Base-by-base conservation (phyloP, 129 eudicot species). In the Calendula officinalis region DNA sequence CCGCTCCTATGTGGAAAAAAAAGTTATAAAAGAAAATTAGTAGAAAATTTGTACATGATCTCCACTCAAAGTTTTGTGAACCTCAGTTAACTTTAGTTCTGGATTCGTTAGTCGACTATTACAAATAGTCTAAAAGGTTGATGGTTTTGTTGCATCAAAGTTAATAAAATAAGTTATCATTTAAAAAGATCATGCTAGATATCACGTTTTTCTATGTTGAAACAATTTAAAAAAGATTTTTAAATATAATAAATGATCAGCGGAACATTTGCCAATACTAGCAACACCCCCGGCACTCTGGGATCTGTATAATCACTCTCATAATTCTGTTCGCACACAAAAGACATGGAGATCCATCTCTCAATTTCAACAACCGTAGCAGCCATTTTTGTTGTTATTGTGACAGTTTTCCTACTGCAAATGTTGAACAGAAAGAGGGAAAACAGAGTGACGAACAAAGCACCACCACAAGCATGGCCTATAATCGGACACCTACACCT, bases 401-500 rank as follows among this genome's bases (percentile, higher is more conserved):
- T 42, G 33, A 4, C 32, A 0, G 17, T 17, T 14, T 32, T 55
- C 22, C 1, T 64, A 1, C 15, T 62, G 3, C 67, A 40, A 42
- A 40, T 52, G 38, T 17, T 38, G 14, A 27, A 67, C 34, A 54
- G 12, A 67, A 54, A 30, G 55, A 54, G 17, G 41, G 54, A 2
- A 27, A 44, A 32, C 48, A 35, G 3, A 47, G 5, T 2, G 22
- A 60, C 9, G 1, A 36, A 15, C 13, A 51, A 1, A 16, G 50
- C 14, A 51, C 46, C 75, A 22, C 80, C 80, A 1, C 10, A 62
- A 37, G 75, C 70, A 56, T 69, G 79, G 73, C 80, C 75, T 0
- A 12, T 75, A 17, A 30, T 75, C 9, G 80, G 80, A 17, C 80
- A 75, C 56, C 33, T 68, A 6, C 75, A 36, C 27, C 66, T 75